A percentile compares a stretch with the other conserved stretches of the same genome.
Evolutionary conservation across 2,329 filamentous ascomycete species (phyloP).

Genomic region (Trichophyton schoenleinii): DNA sequence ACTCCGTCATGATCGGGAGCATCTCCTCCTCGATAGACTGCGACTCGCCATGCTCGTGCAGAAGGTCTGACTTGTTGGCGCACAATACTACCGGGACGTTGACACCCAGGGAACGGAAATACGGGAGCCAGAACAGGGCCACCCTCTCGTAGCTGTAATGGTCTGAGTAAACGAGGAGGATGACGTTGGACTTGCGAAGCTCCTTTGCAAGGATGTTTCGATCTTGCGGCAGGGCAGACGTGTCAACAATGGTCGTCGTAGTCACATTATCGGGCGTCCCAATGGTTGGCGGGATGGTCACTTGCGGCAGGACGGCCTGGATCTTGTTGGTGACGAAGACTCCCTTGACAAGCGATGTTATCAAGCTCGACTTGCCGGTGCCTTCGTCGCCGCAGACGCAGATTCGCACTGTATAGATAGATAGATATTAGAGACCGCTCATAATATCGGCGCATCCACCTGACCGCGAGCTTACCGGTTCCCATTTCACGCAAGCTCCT

Average conservation of each 20-base stretch:
- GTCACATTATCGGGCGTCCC: constrained; percentile 93
- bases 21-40: constrained; percentile 94
- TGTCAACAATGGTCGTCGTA: constrained; percentile 86
- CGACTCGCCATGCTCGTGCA: constrained; percentile 58
- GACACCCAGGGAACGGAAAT: constrained; percentile 93
- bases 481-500: constrained; percentile 5
- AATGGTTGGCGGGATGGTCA: constrained; percentile 85
- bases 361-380: constrained; percentile 85
- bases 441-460: neutral
- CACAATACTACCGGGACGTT: constrained; percentile 96
- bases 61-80: constrained; percentile 92
- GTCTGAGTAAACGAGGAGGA: constrained; percentile 91
- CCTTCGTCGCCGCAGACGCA: constrained; percentile 95
- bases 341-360: constrained; percentile 92
- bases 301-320: constrained; percentile 82
- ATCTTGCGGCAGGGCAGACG: constrained; percentile 87
- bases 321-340: constrained; percentile 94
- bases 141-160: constrained; percentile 98
- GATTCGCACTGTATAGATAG: constrained; percentile 55
- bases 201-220: constrained; percentile 81
- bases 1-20: constrained; percentile 95
- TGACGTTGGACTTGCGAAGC: constrained; percentile 93
- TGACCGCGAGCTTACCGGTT: constrained; percentile 7
- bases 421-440: neutral
- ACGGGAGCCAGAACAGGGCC: constrained; percentile 95